A percentile compares a stretch with the other conserved stretches of the same genome.
phyloP scores from a whole-genome alignment of 345 rosid species.

The rapeseed (Brassica napus) region DNA sequence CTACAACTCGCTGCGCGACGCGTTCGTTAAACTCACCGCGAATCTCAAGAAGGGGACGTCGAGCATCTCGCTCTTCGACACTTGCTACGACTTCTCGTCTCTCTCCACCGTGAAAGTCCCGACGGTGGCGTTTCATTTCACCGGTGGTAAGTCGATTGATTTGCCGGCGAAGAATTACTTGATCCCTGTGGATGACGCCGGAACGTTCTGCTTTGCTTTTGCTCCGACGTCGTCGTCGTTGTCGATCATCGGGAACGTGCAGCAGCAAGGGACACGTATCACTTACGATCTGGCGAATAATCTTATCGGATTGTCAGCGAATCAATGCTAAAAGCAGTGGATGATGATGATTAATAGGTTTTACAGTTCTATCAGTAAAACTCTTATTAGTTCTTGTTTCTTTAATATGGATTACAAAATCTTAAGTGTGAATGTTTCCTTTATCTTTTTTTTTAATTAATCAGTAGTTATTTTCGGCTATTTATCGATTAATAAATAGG shows the following conservation, averaged over 20 bases:
- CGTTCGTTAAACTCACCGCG: constrained; percentile 51
- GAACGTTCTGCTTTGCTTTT: constrained; percentile 90
- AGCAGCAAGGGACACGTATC: constrained; percentile 95
- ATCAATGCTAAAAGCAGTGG: constrained; percentile 51
- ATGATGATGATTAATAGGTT: constrained; percentile 12
- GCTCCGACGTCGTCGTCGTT: constrained; percentile 83
- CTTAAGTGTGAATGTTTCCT: constrained; percentile 31
- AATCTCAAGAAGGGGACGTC: constrained; percentile 42
- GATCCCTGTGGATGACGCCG: constrained; percentile 65
- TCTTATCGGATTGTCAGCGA: constrained; percentile 63
- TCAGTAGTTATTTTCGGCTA: constrained; percentile 21
- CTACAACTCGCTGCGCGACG: constrained; percentile 73
- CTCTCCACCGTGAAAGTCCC: constrained; percentile 66
- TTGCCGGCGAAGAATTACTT: constrained; percentile 83
- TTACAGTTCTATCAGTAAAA: constrained; percentile 33
- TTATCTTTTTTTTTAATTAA: background rate
- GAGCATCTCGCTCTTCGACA: constrained; percentile 78
- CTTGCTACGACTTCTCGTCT: constrained; percentile 83
- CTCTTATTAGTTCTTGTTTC: constrained; percentile 20
- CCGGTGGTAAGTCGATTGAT: constrained; percentile 52
- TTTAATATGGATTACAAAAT: background rate
- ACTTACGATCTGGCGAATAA: constrained; percentile 69
- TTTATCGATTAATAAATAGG: constrained; percentile 1
- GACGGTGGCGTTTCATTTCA: constrained; percentile 69
- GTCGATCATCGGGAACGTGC: constrained; percentile 94